Evolutionary conservation across 1,139 yeast genomes (phyloP).

Genomic region (Hansenula lynferdii): DNA sequence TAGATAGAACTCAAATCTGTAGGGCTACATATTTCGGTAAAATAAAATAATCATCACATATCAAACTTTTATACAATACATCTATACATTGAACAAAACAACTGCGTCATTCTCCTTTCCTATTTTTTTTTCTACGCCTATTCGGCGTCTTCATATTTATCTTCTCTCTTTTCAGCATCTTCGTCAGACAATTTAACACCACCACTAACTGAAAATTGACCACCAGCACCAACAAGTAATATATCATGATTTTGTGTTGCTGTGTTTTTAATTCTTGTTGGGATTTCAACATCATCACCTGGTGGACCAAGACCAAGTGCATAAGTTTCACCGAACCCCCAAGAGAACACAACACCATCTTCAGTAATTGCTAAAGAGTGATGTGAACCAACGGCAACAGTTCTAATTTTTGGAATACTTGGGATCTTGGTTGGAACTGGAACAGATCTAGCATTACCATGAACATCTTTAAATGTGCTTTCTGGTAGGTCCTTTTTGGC

Average conservation of each 20-base stretch:
- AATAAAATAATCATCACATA: background rate
- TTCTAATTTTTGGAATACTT: conserved; percentile 53
- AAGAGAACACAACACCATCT: conserved; percentile 83
- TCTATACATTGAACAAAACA: background rate
- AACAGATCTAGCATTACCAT: conserved; percentile 80
- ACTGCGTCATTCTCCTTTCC: background rate
- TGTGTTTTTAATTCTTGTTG: conserved; percentile 85
- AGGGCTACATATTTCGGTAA: background rate
- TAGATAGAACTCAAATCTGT: too few relatives aligned
- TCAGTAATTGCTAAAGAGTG: conserved; percentile 83
- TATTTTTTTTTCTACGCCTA: background rate
- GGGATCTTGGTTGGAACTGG: conserved; percentile 75
- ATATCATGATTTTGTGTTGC: conserved; percentile 83
- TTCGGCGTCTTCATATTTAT: conserved; percentile 32
- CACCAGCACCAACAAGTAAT: conserved; percentile 78
- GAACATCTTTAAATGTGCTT: conserved; percentile 69
- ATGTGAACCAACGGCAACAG: conserved; percentile 82
- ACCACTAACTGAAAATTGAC: conserved; percentile 88
- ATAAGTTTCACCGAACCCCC: conserved; percentile 98
- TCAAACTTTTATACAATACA: background rate
- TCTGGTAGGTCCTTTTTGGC: conserved; percentile 56
- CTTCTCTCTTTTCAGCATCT: conserved; percentile 58
- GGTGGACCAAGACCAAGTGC: conserved; percentile 93
- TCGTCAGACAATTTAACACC: conserved; percentile 66
- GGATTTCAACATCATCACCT: conserved; percentile 83